A percentile compares a stretch with the other conserved stretches of the same genome.
These are phyloP conservation scores for Mycena galericulata DNA, from an alignment of 768 basidiomycete genomes.

Conservation along the genomic window DNA sequence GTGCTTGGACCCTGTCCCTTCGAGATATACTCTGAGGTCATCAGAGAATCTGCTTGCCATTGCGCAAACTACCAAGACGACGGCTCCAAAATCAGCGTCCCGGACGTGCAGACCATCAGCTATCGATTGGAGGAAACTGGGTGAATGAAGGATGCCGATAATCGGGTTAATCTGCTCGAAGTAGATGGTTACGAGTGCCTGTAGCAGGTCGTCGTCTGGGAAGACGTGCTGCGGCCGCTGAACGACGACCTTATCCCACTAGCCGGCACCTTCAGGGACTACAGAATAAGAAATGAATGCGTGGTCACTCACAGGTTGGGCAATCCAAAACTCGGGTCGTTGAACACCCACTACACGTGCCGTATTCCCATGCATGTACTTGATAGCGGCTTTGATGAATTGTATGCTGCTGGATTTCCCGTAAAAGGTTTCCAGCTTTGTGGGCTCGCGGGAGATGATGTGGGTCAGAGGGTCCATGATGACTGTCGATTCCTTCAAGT, in stretches of 20 bases:
- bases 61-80: slow-evolving; percentile 76
- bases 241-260: slow-evolving; percentile 52
- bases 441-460: too few species aligned
- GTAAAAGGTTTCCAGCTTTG: background rate
- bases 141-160: too few species aligned
- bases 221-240: slow-evolving; percentile 47
- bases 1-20: slow-evolving; percentile 51
- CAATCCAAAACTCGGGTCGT: slow-evolving; percentile 33
- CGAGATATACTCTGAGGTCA: slow-evolving; percentile 52
- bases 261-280: background rate
- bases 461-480: too few species aligned
- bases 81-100: slow-evolving; percentile 63
- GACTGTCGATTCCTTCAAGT: too few species aligned
- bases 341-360: slow-evolving; percentile 4
- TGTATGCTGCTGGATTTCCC: slow-evolving; percentile 20
- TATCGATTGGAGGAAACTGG: slow-evolving; percentile 67
- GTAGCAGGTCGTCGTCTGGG: slow-evolving; percentile 62
- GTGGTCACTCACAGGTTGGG: slow-evolving; percentile 20
- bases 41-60: slow-evolving; percentile 68
- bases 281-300: background rate
- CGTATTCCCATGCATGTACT: slow-evolving; percentile 1
- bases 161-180: slow-evolving; percentile 65
- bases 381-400: slow-evolving; percentile 14
- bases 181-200: slow-evolving; percentile 64
- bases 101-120: slow-evolving; percentile 58